phyloP scores from a whole-genome alignment of 192 early-diverging fungal genomes.

The Coemansia sp. region DNA sequence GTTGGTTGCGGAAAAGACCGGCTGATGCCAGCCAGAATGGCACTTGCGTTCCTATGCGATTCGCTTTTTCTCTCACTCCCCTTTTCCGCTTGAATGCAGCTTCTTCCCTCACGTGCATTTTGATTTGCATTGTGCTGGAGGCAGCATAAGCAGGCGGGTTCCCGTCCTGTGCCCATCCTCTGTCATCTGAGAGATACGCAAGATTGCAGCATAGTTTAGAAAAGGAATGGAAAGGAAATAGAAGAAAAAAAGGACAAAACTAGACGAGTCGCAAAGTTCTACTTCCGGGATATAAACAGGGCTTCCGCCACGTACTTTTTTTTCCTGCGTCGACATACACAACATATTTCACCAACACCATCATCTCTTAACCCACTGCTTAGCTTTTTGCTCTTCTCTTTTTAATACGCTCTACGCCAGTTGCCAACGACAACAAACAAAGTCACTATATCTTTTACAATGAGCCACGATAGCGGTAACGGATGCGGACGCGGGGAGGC shows the following conservation, averaged over 20 bases:
- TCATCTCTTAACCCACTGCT: background rate
- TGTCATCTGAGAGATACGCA: background rate
- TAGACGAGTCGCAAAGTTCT: background rate
- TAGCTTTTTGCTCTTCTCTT: too few species aligned
- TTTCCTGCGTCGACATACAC: background rate
- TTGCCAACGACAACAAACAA: background rate
- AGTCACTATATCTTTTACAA: background rate
- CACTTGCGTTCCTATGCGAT: background rate
- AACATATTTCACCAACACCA: background rate
- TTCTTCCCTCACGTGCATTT: constrained; percentile 1
- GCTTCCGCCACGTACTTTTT: background rate
- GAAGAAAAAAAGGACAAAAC: background rate
- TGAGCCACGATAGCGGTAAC: constrained; percentile 3
- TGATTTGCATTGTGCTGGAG: background rate
- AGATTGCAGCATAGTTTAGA: background rate
- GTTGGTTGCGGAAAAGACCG: background rate
- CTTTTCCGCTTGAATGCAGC: background rate
- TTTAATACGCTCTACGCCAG: background rate
- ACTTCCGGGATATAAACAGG: background rate
- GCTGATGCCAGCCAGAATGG: background rate
- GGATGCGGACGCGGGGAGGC: constrained; percentile 1
- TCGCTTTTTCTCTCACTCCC: background rate
- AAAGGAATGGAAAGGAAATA: background rate
- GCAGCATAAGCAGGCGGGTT: background rate
- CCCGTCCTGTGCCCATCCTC: background rate